A percentile compares a stretch with the other conserved stretches of the same genome.
Conservation (phyloP, 371 early-diverging fungal species). For the Saksenaea vasiformis region DNA sequence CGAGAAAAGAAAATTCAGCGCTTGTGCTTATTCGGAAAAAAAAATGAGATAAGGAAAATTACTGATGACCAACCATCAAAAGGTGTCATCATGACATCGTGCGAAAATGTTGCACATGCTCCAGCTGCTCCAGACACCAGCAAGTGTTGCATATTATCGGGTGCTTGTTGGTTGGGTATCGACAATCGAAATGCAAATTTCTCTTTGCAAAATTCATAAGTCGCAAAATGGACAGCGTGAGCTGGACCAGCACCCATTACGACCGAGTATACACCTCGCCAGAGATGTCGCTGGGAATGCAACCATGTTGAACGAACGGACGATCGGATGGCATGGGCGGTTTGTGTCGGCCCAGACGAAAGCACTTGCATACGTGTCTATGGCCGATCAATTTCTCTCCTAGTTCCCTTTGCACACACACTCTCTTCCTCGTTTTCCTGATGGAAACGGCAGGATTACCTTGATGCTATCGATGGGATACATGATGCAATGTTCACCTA, state of each 20-base stretch:
- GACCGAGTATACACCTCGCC: slow-evolving; percentile 92
- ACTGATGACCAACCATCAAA: slow-evolving; percentile 75
- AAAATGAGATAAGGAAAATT: background rate
- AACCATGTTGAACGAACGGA: slow-evolving; percentile 1
- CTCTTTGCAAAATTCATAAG: slow-evolving; percentile 88
- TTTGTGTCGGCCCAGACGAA: slow-evolving; percentile 9
- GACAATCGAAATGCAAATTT: slow-evolving; percentile 42
- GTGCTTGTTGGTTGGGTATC: slow-evolving; percentile 25
- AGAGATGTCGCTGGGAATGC: slow-evolving; percentile 55
- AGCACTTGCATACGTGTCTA: slow-evolving; percentile 53
- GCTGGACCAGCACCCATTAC: slow-evolving; percentile 94
- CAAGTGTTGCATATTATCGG: slow-evolving; percentile 55
- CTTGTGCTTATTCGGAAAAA: background rate
- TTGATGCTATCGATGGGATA: slow-evolving; percentile 94
- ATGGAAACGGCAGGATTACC: slow-evolving; percentile 46
- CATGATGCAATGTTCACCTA: slow-evolving; percentile 94
- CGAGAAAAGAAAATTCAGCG: background rate
- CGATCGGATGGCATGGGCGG: background rate
- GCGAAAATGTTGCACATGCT: slow-evolving; percentile 85
- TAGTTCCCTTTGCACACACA: slow-evolving; percentile 8
- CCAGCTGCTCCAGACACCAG: slow-evolving; percentile 81
- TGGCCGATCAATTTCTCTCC: slow-evolving; percentile 1
- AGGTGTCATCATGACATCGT: slow-evolving; percentile 93
- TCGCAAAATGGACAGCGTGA: slow-evolving; percentile 94
- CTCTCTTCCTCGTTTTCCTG: slow-evolving; percentile 3